Base-by-base conservation (phyloP, 139 green algal species). In the Volvox reticuliferus region DNA sequence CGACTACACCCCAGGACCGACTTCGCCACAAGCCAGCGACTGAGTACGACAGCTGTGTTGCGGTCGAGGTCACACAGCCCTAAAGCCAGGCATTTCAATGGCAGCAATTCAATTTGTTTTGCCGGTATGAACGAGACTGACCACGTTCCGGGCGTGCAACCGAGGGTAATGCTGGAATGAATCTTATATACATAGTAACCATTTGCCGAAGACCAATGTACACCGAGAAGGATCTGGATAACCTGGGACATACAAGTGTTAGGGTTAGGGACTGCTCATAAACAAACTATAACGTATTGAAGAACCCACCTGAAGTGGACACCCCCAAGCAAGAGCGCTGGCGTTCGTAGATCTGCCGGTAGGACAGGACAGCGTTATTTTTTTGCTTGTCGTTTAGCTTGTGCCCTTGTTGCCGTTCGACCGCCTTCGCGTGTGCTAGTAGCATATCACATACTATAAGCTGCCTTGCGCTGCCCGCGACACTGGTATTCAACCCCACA, bases 1-100 rank as follows among this genome's bases (percentile, higher is more conserved):
- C 92, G 86, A 0, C 89, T 92, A 33, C 83, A 67, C 21, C 91
- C 94, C 30, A 96, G 86, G 5, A 91, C 84, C 6, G 88, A 92
- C 32, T 88, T 84, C 71, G 93, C 73, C 69, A 94, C 88, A 37
- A 95, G 55, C 26, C 79, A 88, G 35, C 91, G 88, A n/a, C 55
- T 55, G 2, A 89, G 68, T 17, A 28, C 26, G 18, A 82, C 71
- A 1, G 92, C 84, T 1, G 35, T 18, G 6, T 71, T 36, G 2
- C 87, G 87, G 35, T 50, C 24, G 61, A 87, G 26, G 26, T 50
- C n/a, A 26, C 44, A 50, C 17, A 82, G 50, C 12, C 85, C 85
- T 89, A 63, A n/a, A 26, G 44, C 44, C 44, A 55, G 9, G 44
- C 5, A 55, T 55, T 5, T 55, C 44, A 55, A 55, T 55, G 9